phyloP scores from a whole-genome alignment of 2,329 filamentous ascomycete genomes.

The Cadophora gregata region DNA sequence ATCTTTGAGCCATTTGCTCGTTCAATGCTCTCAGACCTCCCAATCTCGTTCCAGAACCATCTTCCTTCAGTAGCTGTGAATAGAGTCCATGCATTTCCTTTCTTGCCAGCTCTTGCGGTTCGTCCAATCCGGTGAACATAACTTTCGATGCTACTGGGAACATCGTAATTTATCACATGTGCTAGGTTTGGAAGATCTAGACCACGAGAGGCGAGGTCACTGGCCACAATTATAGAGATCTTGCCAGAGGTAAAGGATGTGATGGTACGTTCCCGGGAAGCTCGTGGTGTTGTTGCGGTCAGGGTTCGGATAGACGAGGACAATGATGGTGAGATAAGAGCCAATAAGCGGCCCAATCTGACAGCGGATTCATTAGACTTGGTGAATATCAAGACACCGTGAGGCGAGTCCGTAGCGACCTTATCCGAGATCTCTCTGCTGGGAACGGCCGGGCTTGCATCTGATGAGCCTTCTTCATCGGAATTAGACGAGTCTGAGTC shows the following conservation, averaged over 20 bases:
- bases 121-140: conserved; percentile 94
- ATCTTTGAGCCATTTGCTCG: conserved; percentile 51
- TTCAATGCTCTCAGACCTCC: conserved; percentile 57
- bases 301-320: conserved; percentile 68
- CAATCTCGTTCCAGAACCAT: conserved; percentile 92
- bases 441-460: not conserved
- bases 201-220: conserved; percentile 90
- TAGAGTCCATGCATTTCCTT: conserved; percentile 84
- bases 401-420: conserved; percentile 31
- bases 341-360: conserved; percentile 82
- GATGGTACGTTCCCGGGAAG: conserved; percentile 70
- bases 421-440: not conserved
- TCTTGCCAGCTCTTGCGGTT: conserved; percentile 80
- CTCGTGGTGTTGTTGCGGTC: conserved; percentile 78
- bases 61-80: conserved; percentile 77
- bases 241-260: conserved; percentile 67
- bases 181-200: conserved; percentile 81
- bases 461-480: conserved; percentile 3
- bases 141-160: conserved; percentile 78
- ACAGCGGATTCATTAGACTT: conserved; percentile 87
- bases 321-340: conserved; percentile 66
- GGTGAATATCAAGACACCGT: conserved; percentile 78
- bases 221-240: conserved; percentile 81
- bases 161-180: conserved; percentile 93
- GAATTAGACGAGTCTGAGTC: conserved; percentile 24